These are phyloP conservation scores for Candida sp. DNA, from an alignment of 1,139 yeast species.

Conservation along the genomic window DNA sequence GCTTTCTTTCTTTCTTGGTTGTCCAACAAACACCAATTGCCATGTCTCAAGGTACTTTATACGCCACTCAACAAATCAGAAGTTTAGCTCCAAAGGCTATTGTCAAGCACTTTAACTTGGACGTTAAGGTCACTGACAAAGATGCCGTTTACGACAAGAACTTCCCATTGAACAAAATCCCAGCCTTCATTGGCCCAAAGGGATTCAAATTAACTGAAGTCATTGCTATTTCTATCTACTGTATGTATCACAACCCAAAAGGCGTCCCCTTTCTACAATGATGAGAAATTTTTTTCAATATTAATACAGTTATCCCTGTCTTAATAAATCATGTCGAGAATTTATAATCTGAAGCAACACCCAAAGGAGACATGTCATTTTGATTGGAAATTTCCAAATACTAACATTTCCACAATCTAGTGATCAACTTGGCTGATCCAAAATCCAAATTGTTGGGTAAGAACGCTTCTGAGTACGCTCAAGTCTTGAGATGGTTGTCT, in stretches of 20 bases:
- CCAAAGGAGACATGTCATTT: neutral
- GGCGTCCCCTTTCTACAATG: slow-evolving; percentile 29
- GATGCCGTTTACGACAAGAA: slow-evolving; percentile 47
- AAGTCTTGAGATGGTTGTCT: slow-evolving; percentile 82
- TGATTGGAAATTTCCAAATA: slow-evolving; percentile 13
- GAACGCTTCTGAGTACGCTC: slow-evolving; percentile 69
- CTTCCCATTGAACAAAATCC: slow-evolving; percentile 79
- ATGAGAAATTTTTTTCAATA: slow-evolving; percentile 52
- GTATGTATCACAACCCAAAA: slow-evolving; percentile 22
- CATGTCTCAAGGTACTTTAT: slow-evolving; percentile 66
- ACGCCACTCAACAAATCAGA: slow-evolving; percentile 50
- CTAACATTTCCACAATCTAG: slow-evolving; percentile 23
- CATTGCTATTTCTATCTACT: slow-evolving; percentile 69
- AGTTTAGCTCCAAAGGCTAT: slow-evolving; percentile 60
- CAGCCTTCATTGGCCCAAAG: slow-evolving; percentile 81
- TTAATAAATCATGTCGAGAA: slow-evolving; percentile 81
- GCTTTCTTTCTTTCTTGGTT: neutral
- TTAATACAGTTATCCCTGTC: slow-evolving; percentile 92
- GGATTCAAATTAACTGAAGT: slow-evolving; percentile 83
- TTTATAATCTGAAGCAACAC: slow-evolving; percentile 45
- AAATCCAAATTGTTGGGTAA: slow-evolving; percentile 60
- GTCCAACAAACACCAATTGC: neutral
- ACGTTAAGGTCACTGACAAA: slow-evolving; percentile 59
- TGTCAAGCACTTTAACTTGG: slow-evolving; percentile 74
- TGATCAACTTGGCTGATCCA: slow-evolving; percentile 31